Conservation (phyloP, 2,329 filamentous ascomycete species). For the Fusarium brachygibbosum region DNA sequence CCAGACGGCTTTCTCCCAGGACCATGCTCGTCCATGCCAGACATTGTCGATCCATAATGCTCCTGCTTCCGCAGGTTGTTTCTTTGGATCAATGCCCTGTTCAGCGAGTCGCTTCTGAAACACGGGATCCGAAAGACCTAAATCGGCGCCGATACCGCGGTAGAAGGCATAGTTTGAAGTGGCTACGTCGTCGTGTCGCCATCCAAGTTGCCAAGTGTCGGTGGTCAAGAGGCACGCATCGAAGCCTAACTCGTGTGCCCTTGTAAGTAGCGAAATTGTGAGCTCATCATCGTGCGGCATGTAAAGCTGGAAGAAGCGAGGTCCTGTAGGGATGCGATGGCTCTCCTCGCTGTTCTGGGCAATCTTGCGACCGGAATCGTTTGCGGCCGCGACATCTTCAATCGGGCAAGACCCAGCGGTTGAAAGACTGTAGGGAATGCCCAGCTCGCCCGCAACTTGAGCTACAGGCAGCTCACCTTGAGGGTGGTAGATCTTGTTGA, state of each 20-base stretch:
- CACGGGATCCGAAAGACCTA: slow-evolving; percentile 9
- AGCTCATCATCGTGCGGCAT: slow-evolving; percentile 22
- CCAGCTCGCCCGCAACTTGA: slow-evolving; percentile 10
- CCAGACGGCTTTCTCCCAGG: slow-evolving; percentile 25
- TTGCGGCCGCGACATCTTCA: slow-evolving; percentile 10
- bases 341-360: slow-evolving; percentile 4
- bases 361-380: not conserved
- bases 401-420: slow-evolving; percentile 15
- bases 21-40: slow-evolving; percentile 29
- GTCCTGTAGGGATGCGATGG: not conserved
- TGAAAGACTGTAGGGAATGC: slow-evolving; percentile 16
- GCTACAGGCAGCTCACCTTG: slow-evolving; percentile 22
- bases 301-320: slow-evolving; percentile 19
- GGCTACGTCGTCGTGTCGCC: slow-evolving; percentile 20
- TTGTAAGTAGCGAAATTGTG: not conserved
- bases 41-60: slow-evolving; percentile 27
- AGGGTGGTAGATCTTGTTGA: slow-evolving; percentile 26
- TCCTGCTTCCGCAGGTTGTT: slow-evolving; percentile 13
- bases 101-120: slow-evolving; percentile 12
- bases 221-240: slow-evolving; percentile 8
- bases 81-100: slow-evolving; percentile 14
- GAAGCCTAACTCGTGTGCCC: slow-evolving; percentile 4
- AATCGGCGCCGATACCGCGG: slow-evolving; percentile 9
- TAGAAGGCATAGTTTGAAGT: slow-evolving; percentile 23
- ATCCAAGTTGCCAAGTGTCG: slow-evolving; percentile 20